Conservation (phyloP, 192 early-diverging fungal genomes). For the Linnemannia elongata region DNA sequence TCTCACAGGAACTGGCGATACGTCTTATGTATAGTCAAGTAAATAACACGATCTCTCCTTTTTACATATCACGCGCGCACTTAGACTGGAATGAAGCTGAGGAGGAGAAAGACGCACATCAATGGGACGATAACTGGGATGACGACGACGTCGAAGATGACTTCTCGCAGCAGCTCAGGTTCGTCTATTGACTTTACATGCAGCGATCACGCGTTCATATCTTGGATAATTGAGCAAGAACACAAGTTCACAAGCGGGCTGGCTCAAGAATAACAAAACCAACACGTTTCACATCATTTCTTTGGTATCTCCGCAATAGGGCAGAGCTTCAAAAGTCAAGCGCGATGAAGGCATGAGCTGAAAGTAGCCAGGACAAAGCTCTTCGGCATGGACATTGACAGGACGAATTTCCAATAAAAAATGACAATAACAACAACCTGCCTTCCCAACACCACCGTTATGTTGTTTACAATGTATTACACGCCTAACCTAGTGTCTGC, state of each 20-base stretch:
- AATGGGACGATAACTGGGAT: conserved; percentile 95
- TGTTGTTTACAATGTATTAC: conserved; percentile 11
- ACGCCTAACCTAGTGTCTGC: neutral
- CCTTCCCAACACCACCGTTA: no score
- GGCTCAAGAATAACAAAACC: neutral
- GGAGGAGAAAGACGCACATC: conserved; percentile 79
- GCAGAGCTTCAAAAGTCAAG: conserved; percentile 51
- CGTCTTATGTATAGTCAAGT: neutral
- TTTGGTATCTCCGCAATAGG: neutral
- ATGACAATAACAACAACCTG: neutral
- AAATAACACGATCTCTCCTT: neutral
- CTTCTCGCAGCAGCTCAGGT: conserved; percentile 90
- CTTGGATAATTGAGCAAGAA: neutral
- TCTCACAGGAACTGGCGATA: neutral
- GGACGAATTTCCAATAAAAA: neutral
- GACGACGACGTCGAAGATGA: conserved; percentile 92
- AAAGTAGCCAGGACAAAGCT: neutral
- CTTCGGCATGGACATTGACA: neutral
- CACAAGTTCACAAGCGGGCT: no score
- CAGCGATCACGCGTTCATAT: neutral
- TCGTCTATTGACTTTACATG: neutral
- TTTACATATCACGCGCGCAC: neutral
- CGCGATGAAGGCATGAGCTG: conserved; percentile 36
- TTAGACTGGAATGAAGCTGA: conserved; percentile 88
- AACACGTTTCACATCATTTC: neutral